Evolutionary conservation across 345 rosid species (phyloP).

Genomic region (Geranium rotundifolium): DNA sequence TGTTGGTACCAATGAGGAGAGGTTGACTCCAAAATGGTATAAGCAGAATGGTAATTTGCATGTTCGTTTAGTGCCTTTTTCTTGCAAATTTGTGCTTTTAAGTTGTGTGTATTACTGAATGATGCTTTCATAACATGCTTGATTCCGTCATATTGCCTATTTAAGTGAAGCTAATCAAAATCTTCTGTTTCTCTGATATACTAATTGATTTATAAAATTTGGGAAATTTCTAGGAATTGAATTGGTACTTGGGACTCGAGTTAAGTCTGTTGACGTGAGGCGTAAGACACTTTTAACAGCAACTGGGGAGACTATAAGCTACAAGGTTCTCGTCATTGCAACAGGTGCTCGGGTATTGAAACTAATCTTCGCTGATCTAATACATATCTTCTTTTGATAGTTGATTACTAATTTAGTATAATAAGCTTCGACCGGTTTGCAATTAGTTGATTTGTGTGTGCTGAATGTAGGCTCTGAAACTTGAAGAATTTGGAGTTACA

Average conservation of each 20-base stretch:
- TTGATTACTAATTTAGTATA: too few relatives aligned
- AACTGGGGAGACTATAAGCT: slow-evolving; percentile 89
- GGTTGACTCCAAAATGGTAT: slow-evolving; percentile 82
- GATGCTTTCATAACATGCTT: background rate
- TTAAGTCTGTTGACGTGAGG: slow-evolving; percentile 81
- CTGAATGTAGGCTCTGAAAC: slow-evolving; percentile 63
- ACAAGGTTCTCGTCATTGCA: slow-evolving; percentile 76
- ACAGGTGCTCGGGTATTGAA: slow-evolving; percentile 98
- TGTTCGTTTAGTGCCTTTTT: background rate
- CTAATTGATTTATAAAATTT: background rate
- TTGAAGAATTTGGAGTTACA: slow-evolving; percentile 87
- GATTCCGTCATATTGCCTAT: background rate
- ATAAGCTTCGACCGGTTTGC: too few relatives aligned
- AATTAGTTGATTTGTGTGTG: slow-evolving; percentile 7
- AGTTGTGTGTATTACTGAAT: background rate
- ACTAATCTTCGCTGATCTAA: slow-evolving; percentile 16
- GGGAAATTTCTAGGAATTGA: slow-evolving; percentile 58
- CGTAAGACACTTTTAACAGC: slow-evolving; percentile 78
- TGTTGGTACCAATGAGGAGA: slow-evolving; percentile 88
- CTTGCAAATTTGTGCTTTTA: background rate
- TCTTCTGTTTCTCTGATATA: slow-evolving; percentile 3
- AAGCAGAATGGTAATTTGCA: slow-evolving; percentile 62
- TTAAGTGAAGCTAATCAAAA: background rate
- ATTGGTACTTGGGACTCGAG: slow-evolving; percentile 84
- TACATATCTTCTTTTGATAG: background rate